phyloP scores from a whole-genome alignment of 1,139 yeast species.

The Suhomyces terraborum region DNA sequence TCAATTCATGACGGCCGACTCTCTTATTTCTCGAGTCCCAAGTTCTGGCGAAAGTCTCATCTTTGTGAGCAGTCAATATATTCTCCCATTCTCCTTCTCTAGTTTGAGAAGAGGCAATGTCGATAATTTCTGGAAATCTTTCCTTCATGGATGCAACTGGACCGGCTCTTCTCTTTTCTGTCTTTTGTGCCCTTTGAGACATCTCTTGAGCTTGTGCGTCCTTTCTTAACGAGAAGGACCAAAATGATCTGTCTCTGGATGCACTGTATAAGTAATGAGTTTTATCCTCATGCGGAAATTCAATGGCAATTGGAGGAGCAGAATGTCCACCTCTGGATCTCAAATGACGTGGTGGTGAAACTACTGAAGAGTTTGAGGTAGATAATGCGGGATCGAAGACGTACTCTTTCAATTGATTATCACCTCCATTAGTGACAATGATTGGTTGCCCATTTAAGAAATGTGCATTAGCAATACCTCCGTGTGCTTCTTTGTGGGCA shows the following conservation, averaged over 20 bases:
- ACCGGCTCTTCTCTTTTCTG: conserved; percentile 64
- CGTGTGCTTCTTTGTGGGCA: conserved; percentile 72
- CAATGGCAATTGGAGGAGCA: conserved; percentile 78
- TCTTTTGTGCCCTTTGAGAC: conserved; percentile 69
- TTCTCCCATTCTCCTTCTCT: conserved; percentile 96
- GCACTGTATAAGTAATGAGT: conserved; percentile 88
- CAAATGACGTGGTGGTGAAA: conserved; percentile 87
- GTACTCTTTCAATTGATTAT: conserved; percentile 83
- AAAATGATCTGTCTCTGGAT: conserved; percentile 80
- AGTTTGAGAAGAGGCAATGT: conserved; percentile 72
- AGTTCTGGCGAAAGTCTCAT: conserved; percentile 80
- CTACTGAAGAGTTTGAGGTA: conserved; percentile 61
- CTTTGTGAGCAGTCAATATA: conserved; percentile 87
- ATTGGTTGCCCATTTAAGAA: conserved; percentile 94
- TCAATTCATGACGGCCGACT: conserved; percentile 71
- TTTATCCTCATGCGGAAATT: conserved; percentile 74
- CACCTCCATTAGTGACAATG: conserved; percentile 89
- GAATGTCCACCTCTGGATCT: conserved; percentile 97
- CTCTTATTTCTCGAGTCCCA: conserved; percentile 88
- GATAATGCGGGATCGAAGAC: conserved; percentile 92
- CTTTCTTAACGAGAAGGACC: conserved; percentile 90
- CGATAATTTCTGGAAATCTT: conserved; percentile 76
- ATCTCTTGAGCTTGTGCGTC: conserved; percentile 96
- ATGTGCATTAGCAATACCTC: conserved; percentile 76
- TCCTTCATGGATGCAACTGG: conserved; percentile 51